Conservation (phyloP, 164 flowering plant genomes). For the Magnolia officinalis region DNA sequence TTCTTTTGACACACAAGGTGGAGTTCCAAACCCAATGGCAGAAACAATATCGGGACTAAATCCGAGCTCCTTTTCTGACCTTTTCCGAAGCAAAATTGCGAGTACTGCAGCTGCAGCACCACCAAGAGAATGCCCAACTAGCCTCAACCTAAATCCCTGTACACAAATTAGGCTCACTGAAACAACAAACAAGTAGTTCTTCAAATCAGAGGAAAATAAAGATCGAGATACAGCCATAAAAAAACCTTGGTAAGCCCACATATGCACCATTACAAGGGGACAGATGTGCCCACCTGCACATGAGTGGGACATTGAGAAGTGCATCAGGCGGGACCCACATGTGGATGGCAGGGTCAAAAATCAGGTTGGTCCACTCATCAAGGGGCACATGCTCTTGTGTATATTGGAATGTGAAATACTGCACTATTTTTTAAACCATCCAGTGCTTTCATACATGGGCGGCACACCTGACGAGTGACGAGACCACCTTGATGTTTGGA, state of each 20-base stretch:
- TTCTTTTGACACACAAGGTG: slow-evolving; percentile 81
- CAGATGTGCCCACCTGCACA: not conserved
- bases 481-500: too few relatives aligned
- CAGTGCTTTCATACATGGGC: too few relatives aligned
- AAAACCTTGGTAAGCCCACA: not conserved
- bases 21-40: slow-evolving; percentile 70
- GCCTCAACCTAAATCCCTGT: slow-evolving; percentile 87
- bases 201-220: not conserved
- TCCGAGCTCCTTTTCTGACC: slow-evolving; percentile 55
- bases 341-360: too few relatives aligned
- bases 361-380: too few relatives aligned
- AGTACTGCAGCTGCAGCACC: slow-evolving; percentile 74
- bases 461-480: too few relatives aligned
- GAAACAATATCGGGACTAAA: slow-evolving; percentile 69
- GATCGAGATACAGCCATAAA: not conserved
- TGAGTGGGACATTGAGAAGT: not conserved
- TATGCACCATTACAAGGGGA: not conserved
- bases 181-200: not conserved
- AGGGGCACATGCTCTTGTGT: too few relatives aligned
- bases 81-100: slow-evolving; percentile 74
- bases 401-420: too few relatives aligned
- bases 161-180: slow-evolving; percentile 34
- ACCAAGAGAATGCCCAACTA: slow-evolving; percentile 91
- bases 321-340: not conserved
- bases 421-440: too few relatives aligned